A percentile compares a stretch with the other conserved stretches of the same genome.
phyloP scores from a whole-genome alignment of 352 stramenopile species.

The Pythium insidiosum region DNA sequence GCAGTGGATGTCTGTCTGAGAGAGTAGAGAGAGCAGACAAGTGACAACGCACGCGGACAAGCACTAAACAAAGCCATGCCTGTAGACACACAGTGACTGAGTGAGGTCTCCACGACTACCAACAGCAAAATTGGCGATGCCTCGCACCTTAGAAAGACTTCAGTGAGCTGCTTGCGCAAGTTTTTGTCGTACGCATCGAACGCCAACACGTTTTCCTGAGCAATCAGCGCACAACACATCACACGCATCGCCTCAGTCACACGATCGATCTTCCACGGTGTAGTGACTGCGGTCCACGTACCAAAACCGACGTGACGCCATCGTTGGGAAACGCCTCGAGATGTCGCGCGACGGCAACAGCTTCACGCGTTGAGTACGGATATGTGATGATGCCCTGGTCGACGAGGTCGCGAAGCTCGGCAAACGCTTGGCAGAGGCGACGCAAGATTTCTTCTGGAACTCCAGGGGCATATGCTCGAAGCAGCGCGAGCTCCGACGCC shows the following conservation, averaged over 20 bases:
- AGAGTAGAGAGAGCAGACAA: too few relatives aligned
- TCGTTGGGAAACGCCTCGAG: conserved; percentile 90
- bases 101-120: too few relatives aligned
- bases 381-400: conserved; percentile 90
- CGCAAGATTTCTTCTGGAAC: conserved; percentile 72
- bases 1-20: too few relatives aligned
- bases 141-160: conserved; percentile 57
- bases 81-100: too few relatives aligned
- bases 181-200: conserved; percentile 88
- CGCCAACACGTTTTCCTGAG: conserved; percentile 91
- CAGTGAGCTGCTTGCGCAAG: conserved; percentile 58
- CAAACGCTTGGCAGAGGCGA: conserved; percentile 83
- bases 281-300: too few relatives aligned
- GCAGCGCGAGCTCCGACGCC: conserved; percentile 85
- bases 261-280: too few relatives aligned
- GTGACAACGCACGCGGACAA: not conserved
- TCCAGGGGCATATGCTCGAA: conserved; percentile 86
- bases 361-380: conserved; percentile 92
- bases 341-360: conserved; percentile 92
- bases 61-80: conserved; percentile 15
- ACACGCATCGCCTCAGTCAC: too few relatives aligned
- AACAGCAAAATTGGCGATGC: not conserved
- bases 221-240: too few relatives aligned
- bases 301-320: conserved; percentile 70
- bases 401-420: conserved; percentile 84